Evolutionary conservation across 2,329 filamentous ascomycete species (phyloP), one percentile per base, ranked within the genome.

Genomic region (Thelonectria discophora): DNA sequence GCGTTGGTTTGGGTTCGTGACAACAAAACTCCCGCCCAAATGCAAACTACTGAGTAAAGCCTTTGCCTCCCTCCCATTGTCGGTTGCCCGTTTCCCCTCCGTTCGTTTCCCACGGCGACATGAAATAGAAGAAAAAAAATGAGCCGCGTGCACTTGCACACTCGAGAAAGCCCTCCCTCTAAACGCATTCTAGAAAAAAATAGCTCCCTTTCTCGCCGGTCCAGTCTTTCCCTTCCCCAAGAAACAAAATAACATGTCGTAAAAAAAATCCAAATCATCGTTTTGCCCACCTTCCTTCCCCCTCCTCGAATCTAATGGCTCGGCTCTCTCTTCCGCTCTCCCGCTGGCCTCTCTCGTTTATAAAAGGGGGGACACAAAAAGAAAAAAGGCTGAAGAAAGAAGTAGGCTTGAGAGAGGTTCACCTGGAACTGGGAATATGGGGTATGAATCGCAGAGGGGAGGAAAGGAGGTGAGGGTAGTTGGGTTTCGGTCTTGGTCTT

Each of bases 211-310:
- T 54, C 30, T 43, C 54, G 46, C 42, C 62, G 43, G 58, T 5
- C 32, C 32, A 34, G 7, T 68, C 46, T 49, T 64, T 62, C 61
- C 63, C 53, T 67, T 55, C 63, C 65, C 60, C 67, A 20, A 20
- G 2, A 3, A 39, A 9, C 3, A 42, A 42, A 15, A 47, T 30
- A 69, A 64, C 69, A 60, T 64, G 62, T 72, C 69, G 60, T 71
- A n/a, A n/a, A 72, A 71, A 72, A 24, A 72, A 71, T 70, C 72
- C 69, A 69, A 71, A 71, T 70, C 69, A 71, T 71, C 65, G 66
- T 72, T 56, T 57, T 64, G 69, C 68, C 24, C 69, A 50, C 68
- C 64, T n/a, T n/a, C n/a, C n/a, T n/a, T n/a, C 67, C 58, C 42
- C 42, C 47, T 58, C 63, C 60, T 7, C 4, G 7, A 24, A 34